Percentiles rank a stretch among this genome's conserved stretches.
Evolutionary conservation across 1,139 yeast species (phyloP).

Genomic region (Suhomyces anneliseae): DNA sequence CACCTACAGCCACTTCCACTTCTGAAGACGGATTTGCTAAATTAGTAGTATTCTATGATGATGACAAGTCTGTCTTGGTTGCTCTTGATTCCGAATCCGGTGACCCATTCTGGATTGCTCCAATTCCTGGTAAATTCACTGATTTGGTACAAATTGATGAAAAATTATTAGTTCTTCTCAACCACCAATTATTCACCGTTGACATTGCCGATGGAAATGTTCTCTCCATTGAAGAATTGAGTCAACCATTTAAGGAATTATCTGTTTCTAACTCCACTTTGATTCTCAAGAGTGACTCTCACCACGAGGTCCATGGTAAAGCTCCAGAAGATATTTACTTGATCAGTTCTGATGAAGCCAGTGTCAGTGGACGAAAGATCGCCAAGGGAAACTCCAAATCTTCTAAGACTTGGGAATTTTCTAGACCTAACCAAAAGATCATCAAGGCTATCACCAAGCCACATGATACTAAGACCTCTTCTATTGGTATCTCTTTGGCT

Average conservation of each 20-base stretch:
- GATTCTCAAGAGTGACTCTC: slow-evolving; percentile 9
- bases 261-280: slow-evolving; percentile 1
- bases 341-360: slow-evolving; percentile 13
- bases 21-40: slow-evolving; percentile 30
- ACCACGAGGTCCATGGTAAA: slow-evolving; percentile 5
- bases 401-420: slow-evolving; percentile 30
- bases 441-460: slow-evolving; percentile 28
- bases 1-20: neutral
- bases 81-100: slow-evolving; percentile 37
- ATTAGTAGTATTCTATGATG: slow-evolving; percentile 31
- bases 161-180: slow-evolving; percentile 24
- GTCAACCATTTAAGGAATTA: neutral
- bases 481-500: slow-evolving; percentile 70
- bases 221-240: slow-evolving; percentile 3
- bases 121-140: slow-evolving; percentile 7
- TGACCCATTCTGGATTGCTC: slow-evolving; percentile 24
- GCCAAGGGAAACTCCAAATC: slow-evolving; percentile 16
- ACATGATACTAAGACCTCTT: slow-evolving; percentile 49
- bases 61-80: slow-evolving; percentile 19
- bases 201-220: slow-evolving; percentile 28
- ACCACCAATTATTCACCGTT: slow-evolving; percentile 18
- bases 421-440: slow-evolving; percentile 18
- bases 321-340: slow-evolving; percentile 17
- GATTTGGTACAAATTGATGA: slow-evolving; percentile 21
- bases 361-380: slow-evolving; percentile 27